Evolutionary conservation across 306 rosid species (phyloP), one percentile per base, ranked within the genome.

Genomic region (Pachyrhizus erosus): DNA sequence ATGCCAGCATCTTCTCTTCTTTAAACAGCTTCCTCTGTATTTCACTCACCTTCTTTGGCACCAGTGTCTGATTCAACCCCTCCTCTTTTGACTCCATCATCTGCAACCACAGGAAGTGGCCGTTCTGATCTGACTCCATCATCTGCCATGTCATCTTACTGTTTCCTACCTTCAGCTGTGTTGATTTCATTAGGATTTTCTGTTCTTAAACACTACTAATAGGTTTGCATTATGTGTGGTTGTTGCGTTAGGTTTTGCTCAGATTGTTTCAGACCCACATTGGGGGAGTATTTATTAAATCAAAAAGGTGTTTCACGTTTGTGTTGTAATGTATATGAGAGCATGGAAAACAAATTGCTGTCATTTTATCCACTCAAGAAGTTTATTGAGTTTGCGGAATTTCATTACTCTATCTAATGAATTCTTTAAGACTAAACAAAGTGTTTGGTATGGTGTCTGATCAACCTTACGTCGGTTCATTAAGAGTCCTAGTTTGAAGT

Each of bases 111-210:
- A 0, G 91, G 91, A 39, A 88, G 92, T 51, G 91, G 93, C 72
- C 97, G 96, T 29, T 75, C 96, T 3, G 82, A 73, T 81, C 83
- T 92, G 49, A 90, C 86, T 49, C 98, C 98, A 7, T 92, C 99
- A 2, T 84, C 91, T 26, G 93, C 96, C 71, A 6, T 55, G 26
- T 80, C 82, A 6, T 88, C 94, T 21, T 58, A 77, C 78, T 40
- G 61, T 31, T 45, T 89, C 76, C 83, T 94, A 7, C 72, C 89
- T 37, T 83, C 85, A 51, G 46, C 77, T 81, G 71, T 85, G 78
- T 76, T 90, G 17, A 18, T 88, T 74, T 86, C 82, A 26, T 70
- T 88, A 7, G 85, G 82, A 71, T 71, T 76, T 85, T 48, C 40
- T 62, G 60, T 34, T 52, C 42, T 72, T 14, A 81, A 77, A 51